These are phyloP conservation scores for Lepiota venenata DNA, from an alignment of 768 basidiomycete genomes.

Conservation along the genomic window DNA sequence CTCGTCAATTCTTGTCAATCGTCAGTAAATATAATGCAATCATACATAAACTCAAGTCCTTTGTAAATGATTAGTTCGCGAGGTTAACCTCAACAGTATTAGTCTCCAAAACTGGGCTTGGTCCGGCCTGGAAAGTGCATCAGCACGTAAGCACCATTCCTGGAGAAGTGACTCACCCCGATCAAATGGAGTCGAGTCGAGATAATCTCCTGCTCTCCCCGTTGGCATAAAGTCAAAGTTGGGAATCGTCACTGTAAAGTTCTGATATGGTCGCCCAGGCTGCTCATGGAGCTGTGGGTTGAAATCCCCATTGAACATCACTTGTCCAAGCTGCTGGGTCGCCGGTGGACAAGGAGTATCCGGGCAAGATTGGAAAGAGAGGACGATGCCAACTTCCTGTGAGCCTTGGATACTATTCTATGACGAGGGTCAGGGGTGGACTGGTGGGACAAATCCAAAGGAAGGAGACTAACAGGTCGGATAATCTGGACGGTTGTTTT, in stretches of 20 bases:
- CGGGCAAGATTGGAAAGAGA: constrained; percentile 26
- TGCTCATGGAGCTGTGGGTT: constrained; percentile 19
- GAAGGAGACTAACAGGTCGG: constrained; percentile 42
- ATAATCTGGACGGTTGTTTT: constrained; percentile 42
- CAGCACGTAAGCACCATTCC: not conserved
- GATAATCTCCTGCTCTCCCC: constrained; percentile 24
- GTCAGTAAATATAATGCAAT: not conserved
- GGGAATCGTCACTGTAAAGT: constrained; percentile 36
- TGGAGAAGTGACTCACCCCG: constrained; percentile 20
- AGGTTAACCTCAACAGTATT: constrained; percentile 17
- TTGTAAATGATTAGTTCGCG: not conserved
- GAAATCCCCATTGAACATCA: constrained; percentile 32
- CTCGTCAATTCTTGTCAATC: too few relatives aligned
- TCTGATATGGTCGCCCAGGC: constrained; percentile 20
- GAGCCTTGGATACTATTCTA: constrained; percentile 21
- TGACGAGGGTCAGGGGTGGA: not conserved
- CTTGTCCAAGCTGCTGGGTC: constrained; percentile 22
- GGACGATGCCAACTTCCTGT: constrained; percentile 25
- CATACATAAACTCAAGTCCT: too few relatives aligned
- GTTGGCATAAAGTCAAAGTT: constrained; percentile 14
- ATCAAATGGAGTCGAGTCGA: constrained; percentile 29
- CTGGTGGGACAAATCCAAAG: not conserved
- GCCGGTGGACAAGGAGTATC: constrained; percentile 21
- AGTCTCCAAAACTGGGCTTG: constrained; percentile 23
- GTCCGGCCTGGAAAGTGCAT: constrained; percentile 21